phyloP scores from a whole-genome alignment of 352 stramenopile species.

The Blastocystis sp. region DNA sequence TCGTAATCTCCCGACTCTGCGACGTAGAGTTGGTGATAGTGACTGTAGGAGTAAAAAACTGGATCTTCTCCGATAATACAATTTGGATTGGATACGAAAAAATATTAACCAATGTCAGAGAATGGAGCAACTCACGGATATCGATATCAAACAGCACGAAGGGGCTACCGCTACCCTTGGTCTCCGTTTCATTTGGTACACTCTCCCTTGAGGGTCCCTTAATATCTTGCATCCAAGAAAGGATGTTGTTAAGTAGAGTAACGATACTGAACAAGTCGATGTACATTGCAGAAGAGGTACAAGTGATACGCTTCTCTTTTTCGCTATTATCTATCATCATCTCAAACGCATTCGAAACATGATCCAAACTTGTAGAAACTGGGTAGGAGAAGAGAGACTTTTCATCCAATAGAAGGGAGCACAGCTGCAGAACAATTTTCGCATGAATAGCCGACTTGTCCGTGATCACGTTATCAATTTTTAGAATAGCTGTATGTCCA shows the following conservation, averaged over 20 bases:
- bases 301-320: not conserved
- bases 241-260: not conserved
- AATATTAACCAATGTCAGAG: not conserved
- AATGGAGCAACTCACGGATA: not conserved
- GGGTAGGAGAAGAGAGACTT: not conserved
- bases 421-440: not conserved
- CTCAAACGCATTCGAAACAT: not conserved
- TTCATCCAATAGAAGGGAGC: not conserved
- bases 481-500: not conserved
- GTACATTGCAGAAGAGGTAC: not conserved
- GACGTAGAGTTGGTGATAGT: not conserved
- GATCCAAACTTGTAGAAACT: not conserved
- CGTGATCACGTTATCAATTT: not conserved
- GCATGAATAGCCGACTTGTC: not conserved
- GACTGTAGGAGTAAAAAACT: not conserved
- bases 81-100: not conserved
- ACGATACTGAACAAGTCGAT: not conserved
- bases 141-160: slow-evolving; percentile 6
- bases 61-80: not conserved
- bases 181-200: not conserved
- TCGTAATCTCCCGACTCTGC: not conserved
- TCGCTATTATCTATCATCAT: not conserved
- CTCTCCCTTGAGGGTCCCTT: not conserved
- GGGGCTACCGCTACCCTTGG: not conserved
- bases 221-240: not conserved